phyloP scores from a whole-genome alignment of 345 rosid species.

The Eucalyptus camaldulensis region DNA sequence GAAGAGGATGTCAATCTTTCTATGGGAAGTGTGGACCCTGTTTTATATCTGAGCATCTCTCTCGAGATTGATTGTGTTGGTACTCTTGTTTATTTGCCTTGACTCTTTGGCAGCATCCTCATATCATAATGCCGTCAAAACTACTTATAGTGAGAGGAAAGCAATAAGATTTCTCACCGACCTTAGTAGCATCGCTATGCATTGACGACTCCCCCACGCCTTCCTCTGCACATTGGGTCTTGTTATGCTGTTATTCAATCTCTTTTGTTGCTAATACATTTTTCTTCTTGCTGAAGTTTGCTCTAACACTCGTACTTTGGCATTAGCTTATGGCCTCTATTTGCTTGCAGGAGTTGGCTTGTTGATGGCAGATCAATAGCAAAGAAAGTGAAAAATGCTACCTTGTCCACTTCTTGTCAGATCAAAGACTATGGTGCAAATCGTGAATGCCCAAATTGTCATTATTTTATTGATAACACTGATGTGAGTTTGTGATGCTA shows the following conservation, averaged over 20 bases:
- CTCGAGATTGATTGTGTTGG: not conserved
- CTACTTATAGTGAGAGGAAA: not conserved
- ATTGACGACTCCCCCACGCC: not conserved
- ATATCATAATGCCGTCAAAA: not conserved
- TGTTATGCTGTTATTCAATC: not conserved
- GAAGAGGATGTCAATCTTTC: not conserved
- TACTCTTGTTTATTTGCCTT: not conserved
- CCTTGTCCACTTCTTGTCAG: conserved; percentile 28
- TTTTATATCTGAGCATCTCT: not conserved
- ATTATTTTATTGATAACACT: conserved; percentile 49
- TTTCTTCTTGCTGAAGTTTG: not conserved
- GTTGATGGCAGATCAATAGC: conserved; percentile 65
- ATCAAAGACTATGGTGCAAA: conserved; percentile 55
- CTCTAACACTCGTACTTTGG: not conserved
- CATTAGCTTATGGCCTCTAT: not conserved
- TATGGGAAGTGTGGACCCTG: not conserved
- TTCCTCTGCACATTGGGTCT: not conserved
- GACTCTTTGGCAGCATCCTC: not conserved
- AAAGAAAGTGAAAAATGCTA: conserved; percentile 53
- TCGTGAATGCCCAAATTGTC: conserved; percentile 75
- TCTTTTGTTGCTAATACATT: not conserved
- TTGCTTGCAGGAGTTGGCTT: conserved; percentile 66
- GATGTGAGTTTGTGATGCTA: conserved; percentile 34
- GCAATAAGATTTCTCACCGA: not conserved
- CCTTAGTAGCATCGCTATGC: not conserved